Evolutionary conservation across 805 yeast genomes (phyloP), one percentile per base, ranked within the genome.

Genomic region (Debaryomyces prosopidis): DNA sequence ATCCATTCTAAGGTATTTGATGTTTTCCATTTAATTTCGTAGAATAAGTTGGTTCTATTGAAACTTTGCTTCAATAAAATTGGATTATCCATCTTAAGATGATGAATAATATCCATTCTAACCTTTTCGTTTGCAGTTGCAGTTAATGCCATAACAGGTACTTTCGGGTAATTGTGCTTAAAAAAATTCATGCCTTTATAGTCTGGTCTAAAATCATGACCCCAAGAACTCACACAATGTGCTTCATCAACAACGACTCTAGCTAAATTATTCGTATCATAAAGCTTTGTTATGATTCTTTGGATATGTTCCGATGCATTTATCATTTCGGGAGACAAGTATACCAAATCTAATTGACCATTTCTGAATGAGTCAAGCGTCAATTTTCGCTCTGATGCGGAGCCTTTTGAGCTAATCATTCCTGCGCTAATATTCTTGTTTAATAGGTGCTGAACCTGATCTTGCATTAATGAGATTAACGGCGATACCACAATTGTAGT

Each of bases 211-310:
- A 94, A 94, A 65, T 94, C 99, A 66, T 94, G 99, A 16, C 99
- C 99, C 99, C 99, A 94, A 9, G 95, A 86, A 42, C 96, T 89
- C 37, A 94, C 96, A 76, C 99, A 94, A 68, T 94, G 99, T 0
- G 99, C 99, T 61, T 89, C 99, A 68, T 94, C 99, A 37, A 94
- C 89, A 9, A 94, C 96, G 32, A 94, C 77, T 43, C 98, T 73
- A 0, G 97, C 96, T 31, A 94, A 69, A 54, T 71, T 69, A 11
- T 76, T 70, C 23, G 74, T 75, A 14, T 73, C 68, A 60, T 86
- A 73, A 6, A 94, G 68, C 40, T 66, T 72, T 9, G 73, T 65
- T 43, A 94, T 81, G 0, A 85, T 84, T 43, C 71, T 74, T 56
- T 80, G 85, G 36, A 92, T 82, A 55, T 82, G 81, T 5, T 68